Evolutionary conservation across 148 eudicot species (phyloP).

Genomic region (Chenopodium quinoa): DNA sequence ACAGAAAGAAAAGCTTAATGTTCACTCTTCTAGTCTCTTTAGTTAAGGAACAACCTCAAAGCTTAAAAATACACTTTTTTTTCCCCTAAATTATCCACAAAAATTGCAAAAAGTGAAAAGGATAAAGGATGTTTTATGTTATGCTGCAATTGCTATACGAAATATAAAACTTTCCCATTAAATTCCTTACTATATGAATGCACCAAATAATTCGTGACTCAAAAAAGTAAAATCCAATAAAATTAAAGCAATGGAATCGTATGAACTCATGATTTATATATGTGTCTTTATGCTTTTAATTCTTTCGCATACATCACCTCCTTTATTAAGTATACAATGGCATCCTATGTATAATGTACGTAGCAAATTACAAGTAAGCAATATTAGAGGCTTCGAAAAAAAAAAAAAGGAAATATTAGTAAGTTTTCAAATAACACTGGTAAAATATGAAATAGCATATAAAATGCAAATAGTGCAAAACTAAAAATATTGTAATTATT

Average conservation of each 20-base stretch:
- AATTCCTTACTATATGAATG: too few relatives aligned
- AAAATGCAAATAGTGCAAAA: too few relatives aligned
- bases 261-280: not conserved
- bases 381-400: too few relatives aligned
- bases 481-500: too few relatives aligned
- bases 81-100: not conserved
- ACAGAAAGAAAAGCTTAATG: not conserved
- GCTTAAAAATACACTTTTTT: not conserved
- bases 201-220: too few relatives aligned
- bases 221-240: not conserved
- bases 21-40: not conserved
- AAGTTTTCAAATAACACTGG: too few relatives aligned
- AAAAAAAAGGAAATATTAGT: too few relatives aligned
- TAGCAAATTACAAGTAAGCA: too few relatives aligned
- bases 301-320: not conserved
- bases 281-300: not conserved
- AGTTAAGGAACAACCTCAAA: not conserved
- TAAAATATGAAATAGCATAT: too few relatives aligned
- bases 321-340: not conserved
- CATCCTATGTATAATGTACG: too few relatives aligned
- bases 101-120: not conserved
- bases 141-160: not conserved
- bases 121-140: not conserved
- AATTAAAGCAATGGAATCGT: not conserved
- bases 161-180: not conserved